phyloP scores from a whole-genome alignment of 768 basidiomycete species.

The Butyriboletus loyo region DNA sequence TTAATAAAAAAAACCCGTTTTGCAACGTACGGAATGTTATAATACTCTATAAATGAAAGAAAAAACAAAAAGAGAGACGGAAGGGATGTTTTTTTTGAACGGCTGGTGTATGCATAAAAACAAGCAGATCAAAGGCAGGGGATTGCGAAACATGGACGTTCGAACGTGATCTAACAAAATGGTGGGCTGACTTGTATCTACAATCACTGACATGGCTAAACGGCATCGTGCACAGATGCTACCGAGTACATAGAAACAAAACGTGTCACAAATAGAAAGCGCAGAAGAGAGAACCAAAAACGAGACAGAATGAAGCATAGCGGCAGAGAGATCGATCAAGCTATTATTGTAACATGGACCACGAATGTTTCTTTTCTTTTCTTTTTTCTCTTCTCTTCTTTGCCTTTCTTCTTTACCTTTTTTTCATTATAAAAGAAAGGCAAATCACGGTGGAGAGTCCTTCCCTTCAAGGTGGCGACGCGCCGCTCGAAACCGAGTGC shows the following conservation, averaged over 20 bases:
- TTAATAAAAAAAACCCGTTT: background rate
- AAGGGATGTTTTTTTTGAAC: too few species aligned
- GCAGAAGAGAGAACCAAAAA: background rate
- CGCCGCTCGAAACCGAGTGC: slow-evolving; percentile 39
- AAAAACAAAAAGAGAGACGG: too few species aligned
- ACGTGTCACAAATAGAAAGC: background rate
- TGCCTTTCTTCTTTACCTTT: background rate
- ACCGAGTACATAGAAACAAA: background rate
- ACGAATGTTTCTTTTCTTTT: background rate
- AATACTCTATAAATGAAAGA: too few species aligned
- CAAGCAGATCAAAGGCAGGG: too few species aligned
- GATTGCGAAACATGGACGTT: background rate
- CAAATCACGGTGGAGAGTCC: background rate
- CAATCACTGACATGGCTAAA: background rate
- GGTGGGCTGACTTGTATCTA: background rate
- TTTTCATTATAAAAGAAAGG: background rate
- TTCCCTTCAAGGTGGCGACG: slow-evolving; percentile 27
- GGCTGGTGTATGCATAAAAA: background rate
- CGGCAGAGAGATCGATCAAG: background rate
- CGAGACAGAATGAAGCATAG: background rate
- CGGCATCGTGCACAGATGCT: background rate
- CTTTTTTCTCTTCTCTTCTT: background rate
- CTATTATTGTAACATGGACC: background rate
- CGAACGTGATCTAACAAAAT: background rate
- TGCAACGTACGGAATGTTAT: background rate